Conservation (phyloP, 2,329 filamentous ascomycete species). For the Ophiostoma ips region DNA sequence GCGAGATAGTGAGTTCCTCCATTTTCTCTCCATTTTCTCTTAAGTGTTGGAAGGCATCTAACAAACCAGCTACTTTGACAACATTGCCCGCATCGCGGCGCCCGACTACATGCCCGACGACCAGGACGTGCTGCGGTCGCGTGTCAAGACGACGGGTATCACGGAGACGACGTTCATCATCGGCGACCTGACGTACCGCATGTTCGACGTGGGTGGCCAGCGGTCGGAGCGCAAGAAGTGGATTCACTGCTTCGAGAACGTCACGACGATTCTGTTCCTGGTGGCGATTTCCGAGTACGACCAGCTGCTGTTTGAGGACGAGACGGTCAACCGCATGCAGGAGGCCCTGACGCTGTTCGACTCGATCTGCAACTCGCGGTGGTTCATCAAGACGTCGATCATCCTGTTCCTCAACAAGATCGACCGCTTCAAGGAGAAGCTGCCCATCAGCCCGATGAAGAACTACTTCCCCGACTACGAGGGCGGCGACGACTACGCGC, state of each 20-base stretch:
- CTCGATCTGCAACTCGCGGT: conserved; percentile 76
- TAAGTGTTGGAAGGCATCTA: too few relatives aligned
- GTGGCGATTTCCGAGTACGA: conserved; percentile 97
- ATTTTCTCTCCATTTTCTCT: too few relatives aligned
- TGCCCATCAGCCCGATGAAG: conserved; percentile 69
- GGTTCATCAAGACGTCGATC: conserved; percentile 83
- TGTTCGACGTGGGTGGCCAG: conserved; percentile 92
- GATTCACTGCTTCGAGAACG: conserved; percentile 97
- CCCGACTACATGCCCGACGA: conserved; percentile 92
- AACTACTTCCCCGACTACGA: conserved; percentile 88
- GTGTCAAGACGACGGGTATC: conserved; percentile 96
- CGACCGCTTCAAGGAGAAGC: conserved; percentile 77
- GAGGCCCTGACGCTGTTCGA: conserved; percentile 78
- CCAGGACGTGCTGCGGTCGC: conserved; percentile 85
- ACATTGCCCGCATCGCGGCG: conserved; percentile 77
- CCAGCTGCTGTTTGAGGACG: conserved; percentile 88
- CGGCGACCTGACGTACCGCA: conserved; percentile 83
- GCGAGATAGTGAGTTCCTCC: conserved; percentile 62
- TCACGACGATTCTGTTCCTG: conserved; percentile 90
- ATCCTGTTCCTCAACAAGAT: conserved; percentile 88
- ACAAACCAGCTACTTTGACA: conserved; percentile 72
- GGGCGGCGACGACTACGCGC: conserved; percentile 87
- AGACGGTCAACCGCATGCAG: conserved; percentile 92
- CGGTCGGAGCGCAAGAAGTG: conserved; percentile 92
- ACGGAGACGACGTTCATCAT: conserved; percentile 91